Conservation (phyloP, 805 yeast genomes). For the Metschnikowia santaceciliae region DNA sequence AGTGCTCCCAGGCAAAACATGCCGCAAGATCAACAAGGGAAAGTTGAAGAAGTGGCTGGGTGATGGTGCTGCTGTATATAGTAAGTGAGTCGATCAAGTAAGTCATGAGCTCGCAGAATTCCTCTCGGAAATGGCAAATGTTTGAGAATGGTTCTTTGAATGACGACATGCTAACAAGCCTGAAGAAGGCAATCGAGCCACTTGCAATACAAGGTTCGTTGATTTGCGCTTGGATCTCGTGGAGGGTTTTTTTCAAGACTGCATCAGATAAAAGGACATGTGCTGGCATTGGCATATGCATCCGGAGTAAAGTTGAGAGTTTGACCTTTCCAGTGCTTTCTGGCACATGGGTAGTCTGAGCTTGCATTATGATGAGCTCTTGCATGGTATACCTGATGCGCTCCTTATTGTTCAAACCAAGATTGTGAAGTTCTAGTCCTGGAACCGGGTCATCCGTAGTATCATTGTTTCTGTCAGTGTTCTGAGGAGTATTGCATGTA, state of each 20-base stretch:
- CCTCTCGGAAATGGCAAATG: slow-evolving; percentile 9
- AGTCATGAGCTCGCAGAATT: slow-evolving; percentile 11
- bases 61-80: slow-evolving; percentile 5
- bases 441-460: not conserved
- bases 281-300: slow-evolving; percentile 1
- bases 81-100: slow-evolving; percentile 8
- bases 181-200: slow-evolving; percentile 11
- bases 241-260: slow-evolving; percentile 7
- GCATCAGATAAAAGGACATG: not conserved
- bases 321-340: slow-evolving; percentile 5
- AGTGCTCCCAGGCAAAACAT: slow-evolving; percentile 15
- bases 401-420: not conserved
- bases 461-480: not conserved
- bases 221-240: slow-evolving; percentile 1
- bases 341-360: not conserved
- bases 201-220: slow-evolving; percentile 3
- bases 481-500: not conserved
- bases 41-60: slow-evolving; percentile 9
- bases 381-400: slow-evolving; percentile 3
- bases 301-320: slow-evolving; percentile 9
- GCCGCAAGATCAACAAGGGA: slow-evolving; percentile 11
- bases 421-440: not conserved
- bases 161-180: slow-evolving; percentile 9
- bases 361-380: slow-evolving; percentile 3
- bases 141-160: slow-evolving; percentile 8